Evolutionary conservation across 2,329 filamentous ascomycete genomes (phyloP), one percentile per base, ranked within the genome.

Genomic region (Botrytis squamosa): DNA sequence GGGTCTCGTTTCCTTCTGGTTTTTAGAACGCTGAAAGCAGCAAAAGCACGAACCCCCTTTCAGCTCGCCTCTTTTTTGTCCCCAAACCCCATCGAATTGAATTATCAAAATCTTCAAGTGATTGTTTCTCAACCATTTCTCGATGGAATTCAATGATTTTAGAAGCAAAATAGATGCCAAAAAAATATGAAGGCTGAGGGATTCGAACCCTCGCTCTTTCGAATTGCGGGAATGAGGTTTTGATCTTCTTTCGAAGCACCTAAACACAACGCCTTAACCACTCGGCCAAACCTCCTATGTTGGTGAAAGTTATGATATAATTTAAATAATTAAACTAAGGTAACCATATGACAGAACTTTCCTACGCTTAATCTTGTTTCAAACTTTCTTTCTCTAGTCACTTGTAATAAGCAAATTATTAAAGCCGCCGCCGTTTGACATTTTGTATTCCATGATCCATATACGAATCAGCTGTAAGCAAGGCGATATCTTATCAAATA

Each of bases 211-310:
- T 81, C 84, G 85, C 84, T 84, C 82, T 81, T 82, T 81, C 80
- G 77, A 77, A 83, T 79, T 81, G 81, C 82, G 81, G 81, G 42
- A 44, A 44, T 77, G 77, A 71, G 75, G 72, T 77, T 71, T 74
- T 72, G 73, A 44, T 77, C 75, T 74, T 70, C 74, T 76, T 75
- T 40, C 67, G 72, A 77, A 80, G 42, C 25, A 78, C 85, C 85
- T 86, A 86, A 86, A 86, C 85, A 85, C 84, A 85, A 83, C 85
- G 85, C 85, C 85, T 86, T 86, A 86, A 86, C 85, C 85, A 86
- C 85, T 86, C 85, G 85, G 85, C 85, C 85, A 86, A 80, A 84
- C 81, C 83, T 80, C 82, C 38, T 33, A 33, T 33, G 33, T 33
- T 33, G 33, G 4, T 33, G 33, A 3, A 33, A 33, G 33, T 33